These are phyloP conservation scores for Euphorbia peplus DNA, from an alignment of 345 rosid genomes.

Conservation along the genomic window DNA sequence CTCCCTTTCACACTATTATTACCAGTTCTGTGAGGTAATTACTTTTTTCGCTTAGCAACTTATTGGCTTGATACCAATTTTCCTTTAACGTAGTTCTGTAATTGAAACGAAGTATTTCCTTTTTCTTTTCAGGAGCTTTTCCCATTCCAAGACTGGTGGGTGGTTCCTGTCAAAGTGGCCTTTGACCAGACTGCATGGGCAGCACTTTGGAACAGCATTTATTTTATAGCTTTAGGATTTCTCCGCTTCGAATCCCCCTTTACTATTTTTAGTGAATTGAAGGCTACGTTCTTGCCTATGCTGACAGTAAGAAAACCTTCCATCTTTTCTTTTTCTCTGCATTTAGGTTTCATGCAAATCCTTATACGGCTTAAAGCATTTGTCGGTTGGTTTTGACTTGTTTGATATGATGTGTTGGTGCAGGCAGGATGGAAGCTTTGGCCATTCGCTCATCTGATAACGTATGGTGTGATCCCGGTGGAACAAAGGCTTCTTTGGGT, in stretches of 20 bases:
- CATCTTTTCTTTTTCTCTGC: neutral
- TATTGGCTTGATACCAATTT: no score
- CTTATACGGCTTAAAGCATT: neutral
- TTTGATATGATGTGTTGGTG: constrained; percentile 18
- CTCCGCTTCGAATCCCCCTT: constrained; percentile 79
- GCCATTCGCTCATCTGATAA: constrained; percentile 97
- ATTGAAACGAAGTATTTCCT: neutral
- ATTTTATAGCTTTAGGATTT: constrained; percentile 62
- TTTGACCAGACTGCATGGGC: constrained; percentile 96
- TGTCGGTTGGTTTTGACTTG: constrained; percentile 11
- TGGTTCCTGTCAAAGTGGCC: constrained; percentile 82
- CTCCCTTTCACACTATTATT: constrained; percentile 85
- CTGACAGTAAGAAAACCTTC: constrained; percentile 55
- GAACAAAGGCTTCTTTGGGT: constrained; percentile 98
- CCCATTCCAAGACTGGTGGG: constrained; percentile 96
- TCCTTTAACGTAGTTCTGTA: neutral
- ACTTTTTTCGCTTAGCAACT: no score
- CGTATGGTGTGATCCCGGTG: constrained; percentile 85
- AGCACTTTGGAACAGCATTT: constrained; percentile 89
- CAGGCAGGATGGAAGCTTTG: constrained; percentile 99
- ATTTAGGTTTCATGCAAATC: neutral
- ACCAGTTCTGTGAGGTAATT: constrained; percentile 83
- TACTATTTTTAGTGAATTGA: constrained; percentile 58
- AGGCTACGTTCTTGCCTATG: constrained; percentile 83
- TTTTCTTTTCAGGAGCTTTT: constrained; percentile 51